Evolutionary conservation across 176 grass and related monocot genomes (phyloP).

Genomic region (Luzula sylvatica): DNA sequence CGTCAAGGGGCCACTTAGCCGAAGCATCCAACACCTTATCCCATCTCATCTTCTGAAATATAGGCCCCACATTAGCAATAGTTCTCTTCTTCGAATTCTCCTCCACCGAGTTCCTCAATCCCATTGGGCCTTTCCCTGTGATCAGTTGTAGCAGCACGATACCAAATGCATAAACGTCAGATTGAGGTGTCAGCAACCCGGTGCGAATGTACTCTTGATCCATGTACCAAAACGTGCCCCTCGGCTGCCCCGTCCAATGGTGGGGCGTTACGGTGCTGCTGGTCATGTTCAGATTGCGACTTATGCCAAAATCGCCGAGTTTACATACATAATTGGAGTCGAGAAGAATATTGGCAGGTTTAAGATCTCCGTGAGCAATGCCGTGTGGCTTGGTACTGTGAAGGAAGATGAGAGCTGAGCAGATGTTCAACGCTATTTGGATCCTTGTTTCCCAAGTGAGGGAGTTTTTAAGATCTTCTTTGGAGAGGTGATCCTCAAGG

Average conservation of each 20-base stretch:
- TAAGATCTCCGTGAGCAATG: slow-evolving; percentile 63
- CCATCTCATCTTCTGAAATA: too few species aligned
- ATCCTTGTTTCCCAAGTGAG: slow-evolving; percentile 46
- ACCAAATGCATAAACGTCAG: slow-evolving; percentile 57
- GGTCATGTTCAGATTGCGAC: slow-evolving; percentile 33
- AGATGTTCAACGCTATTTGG: slow-evolving; percentile 45
- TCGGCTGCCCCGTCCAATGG: slow-evolving; percentile 36
- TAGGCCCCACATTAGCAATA: too few species aligned
- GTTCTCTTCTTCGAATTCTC: slow-evolving; percentile 31
- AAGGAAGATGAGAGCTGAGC: slow-evolving; percentile 52
- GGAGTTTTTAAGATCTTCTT: slow-evolving; percentile 6
- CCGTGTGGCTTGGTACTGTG: slow-evolving; percentile 37
- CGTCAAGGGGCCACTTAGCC: slow-evolving; percentile 38
- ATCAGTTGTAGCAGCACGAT: slow-evolving; percentile 49
- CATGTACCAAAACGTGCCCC: slow-evolving; percentile 57
- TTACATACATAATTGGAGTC: slow-evolving; percentile 32
- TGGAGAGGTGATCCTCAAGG: slow-evolving; percentile 39
- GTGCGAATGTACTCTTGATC: slow-evolving; percentile 45
- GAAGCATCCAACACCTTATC: slow-evolving; percentile 33
- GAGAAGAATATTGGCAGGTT: slow-evolving; percentile 59
- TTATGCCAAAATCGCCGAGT: slow-evolving; percentile 59
- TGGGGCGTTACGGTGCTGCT: slow-evolving; percentile 38
- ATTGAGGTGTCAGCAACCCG: slow-evolving; percentile 43
- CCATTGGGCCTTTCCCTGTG: slow-evolving; percentile 33
- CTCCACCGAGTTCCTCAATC: slow-evolving; percentile 31